A percentile compares a stretch with the other conserved stretches of the same genome.
These are phyloP conservation scores for Botryotinia narcissicola DNA, from an alignment of 2,329 filamentous ascomycete genomes.

Conservation along the genomic window DNA sequence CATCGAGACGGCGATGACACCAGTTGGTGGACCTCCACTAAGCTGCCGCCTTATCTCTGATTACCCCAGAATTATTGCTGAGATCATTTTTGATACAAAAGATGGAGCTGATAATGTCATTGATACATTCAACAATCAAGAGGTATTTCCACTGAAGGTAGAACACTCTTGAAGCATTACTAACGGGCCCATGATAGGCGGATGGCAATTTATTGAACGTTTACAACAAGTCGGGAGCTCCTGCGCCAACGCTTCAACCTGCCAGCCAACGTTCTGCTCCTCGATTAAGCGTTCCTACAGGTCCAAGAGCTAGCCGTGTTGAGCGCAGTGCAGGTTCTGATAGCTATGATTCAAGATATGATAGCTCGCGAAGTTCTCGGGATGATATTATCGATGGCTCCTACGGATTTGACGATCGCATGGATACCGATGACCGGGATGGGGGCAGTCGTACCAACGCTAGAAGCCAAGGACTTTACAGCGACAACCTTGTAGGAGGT, in stretches of 20 bases:
- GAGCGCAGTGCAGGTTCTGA: slow-evolving; percentile 29
- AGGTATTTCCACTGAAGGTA: slow-evolving; percentile 47
- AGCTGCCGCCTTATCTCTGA: slow-evolving; percentile 67
- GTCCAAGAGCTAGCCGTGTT: slow-evolving; percentile 35
- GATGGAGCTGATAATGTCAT: slow-evolving; percentile 74
- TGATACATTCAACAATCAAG: slow-evolving; percentile 74
- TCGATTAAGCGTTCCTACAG: slow-evolving; percentile 29
- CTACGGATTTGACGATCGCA: slow-evolving; percentile 39
- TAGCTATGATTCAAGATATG: slow-evolving; percentile 30
- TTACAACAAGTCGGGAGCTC: slow-evolving; percentile 58
- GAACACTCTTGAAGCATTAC: neutral
- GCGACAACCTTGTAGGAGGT: slow-evolving; percentile 34
- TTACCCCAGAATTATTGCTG: slow-evolving; percentile 70
- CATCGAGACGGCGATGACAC: slow-evolving; percentile 78
- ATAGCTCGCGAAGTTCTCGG: slow-evolving; percentile 24
- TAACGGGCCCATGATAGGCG: slow-evolving; percentile 49
- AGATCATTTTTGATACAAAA: slow-evolving; percentile 70
- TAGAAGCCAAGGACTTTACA: slow-evolving; percentile 34
- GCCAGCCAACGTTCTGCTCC: slow-evolving; percentile 5
- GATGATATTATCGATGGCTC: slow-evolving; percentile 39
- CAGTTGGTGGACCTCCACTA: slow-evolving; percentile 65
- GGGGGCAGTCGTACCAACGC: slow-evolving; percentile 19
- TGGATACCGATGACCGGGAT: slow-evolving; percentile 37
- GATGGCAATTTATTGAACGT: slow-evolving; percentile 73
- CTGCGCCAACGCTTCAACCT: slow-evolving; percentile 13